Percentiles rank a stretch among this genome's conserved stretches.
Conservation (phyloP, 2,329 filamentous ascomycete species). For the Fusarium protoensiforme region DNA sequence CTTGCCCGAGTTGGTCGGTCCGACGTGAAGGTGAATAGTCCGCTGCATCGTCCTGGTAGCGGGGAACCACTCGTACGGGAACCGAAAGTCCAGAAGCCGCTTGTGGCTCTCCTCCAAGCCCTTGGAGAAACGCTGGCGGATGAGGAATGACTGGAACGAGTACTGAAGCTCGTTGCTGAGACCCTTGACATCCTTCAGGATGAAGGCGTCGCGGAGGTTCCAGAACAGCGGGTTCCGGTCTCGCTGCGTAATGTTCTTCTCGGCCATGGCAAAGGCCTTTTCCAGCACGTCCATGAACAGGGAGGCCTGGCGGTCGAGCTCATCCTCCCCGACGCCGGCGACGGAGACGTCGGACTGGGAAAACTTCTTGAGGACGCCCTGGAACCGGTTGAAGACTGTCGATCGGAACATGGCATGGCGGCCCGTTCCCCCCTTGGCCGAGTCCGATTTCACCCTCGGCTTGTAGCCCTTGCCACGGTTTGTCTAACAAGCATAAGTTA, state of each 20-base stretch:
- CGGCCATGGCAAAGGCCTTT: slow-evolving; percentile 58
- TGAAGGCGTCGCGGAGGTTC: slow-evolving; percentile 69
- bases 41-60: slow-evolving; percentile 82
- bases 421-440: slow-evolving; percentile 38
- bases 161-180: slow-evolving; percentile 71
- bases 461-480: slow-evolving; percentile 50
- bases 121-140: slow-evolving; percentile 66
- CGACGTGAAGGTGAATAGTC: slow-evolving; percentile 91
- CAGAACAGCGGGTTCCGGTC: slow-evolving; percentile 66
- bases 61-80: slow-evolving; percentile 92
- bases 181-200: slow-evolving; percentile 61
- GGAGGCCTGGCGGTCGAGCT: slow-evolving; percentile 57
- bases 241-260: slow-evolving; percentile 50
- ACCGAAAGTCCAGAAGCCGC: slow-evolving; percentile 83
- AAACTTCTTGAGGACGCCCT: slow-evolving; percentile 46
- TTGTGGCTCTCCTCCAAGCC: slow-evolving; percentile 69
- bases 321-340: slow-evolving; percentile 48
- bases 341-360: slow-evolving; percentile 35
- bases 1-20: slow-evolving; percentile 97
- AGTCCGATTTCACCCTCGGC: slow-evolving; percentile 44
- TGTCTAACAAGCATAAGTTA: slow-evolving; percentile 36
- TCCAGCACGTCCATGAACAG: slow-evolving; percentile 59
- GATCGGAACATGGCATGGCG: slow-evolving; percentile 48
- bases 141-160: slow-evolving; percentile 74
- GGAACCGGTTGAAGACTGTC: slow-evolving; percentile 51